Percentiles rank a stretch among this genome's conserved stretches.
Conservation (phyloP, 805 yeast genomes). For the Pichia ethanolica region DNA sequence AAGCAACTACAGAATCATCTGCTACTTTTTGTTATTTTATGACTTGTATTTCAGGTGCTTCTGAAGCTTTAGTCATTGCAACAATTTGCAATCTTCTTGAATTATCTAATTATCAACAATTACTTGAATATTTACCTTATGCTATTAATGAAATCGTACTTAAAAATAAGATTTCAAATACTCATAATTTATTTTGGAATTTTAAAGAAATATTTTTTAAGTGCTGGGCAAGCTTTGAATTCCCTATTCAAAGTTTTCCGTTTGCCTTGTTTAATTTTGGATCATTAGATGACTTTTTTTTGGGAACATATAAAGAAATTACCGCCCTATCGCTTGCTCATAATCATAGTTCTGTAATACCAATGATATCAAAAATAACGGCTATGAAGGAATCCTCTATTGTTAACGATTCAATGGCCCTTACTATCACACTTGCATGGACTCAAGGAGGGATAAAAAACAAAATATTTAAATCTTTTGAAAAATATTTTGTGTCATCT, state of each 20-base stretch:
- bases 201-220: constrained; percentile 32
- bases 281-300: constrained; percentile 25
- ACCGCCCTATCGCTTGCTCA: constrained; percentile 32
- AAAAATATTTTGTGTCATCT: constrained; percentile 8
- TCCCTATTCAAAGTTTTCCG: constrained; percentile 33
- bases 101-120: constrained; percentile 27
- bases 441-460: constrained; percentile 19
- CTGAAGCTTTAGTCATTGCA: constrained; percentile 28
- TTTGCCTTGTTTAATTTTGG: constrained; percentile 32
- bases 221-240: constrained; percentile 35
- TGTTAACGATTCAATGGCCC: constrained; percentile 21
- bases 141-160: constrained; percentile 24
- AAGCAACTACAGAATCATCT: constrained; percentile 31
- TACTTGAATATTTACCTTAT: constrained; percentile 25
- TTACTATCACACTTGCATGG: constrained; percentile 33
- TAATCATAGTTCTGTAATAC: constrained; percentile 14
- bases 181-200: constrained; percentile 24
- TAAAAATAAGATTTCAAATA: constrained; percentile 8
- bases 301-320: constrained; percentile 30
- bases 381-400: constrained; percentile 4
- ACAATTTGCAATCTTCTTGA: constrained; percentile 37
- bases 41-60: constrained; percentile 24
- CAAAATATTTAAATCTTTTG: constrained; percentile 18
- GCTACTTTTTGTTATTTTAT: constrained; percentile 34
- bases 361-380: constrained; percentile 12